A percentile compares a stretch with the other conserved stretches of the same genome.
These are phyloP conservation scores for Leptographium lundbergii DNA, from an alignment of 2,329 filamentous ascomycete species.

Conservation along the genomic window DNA sequence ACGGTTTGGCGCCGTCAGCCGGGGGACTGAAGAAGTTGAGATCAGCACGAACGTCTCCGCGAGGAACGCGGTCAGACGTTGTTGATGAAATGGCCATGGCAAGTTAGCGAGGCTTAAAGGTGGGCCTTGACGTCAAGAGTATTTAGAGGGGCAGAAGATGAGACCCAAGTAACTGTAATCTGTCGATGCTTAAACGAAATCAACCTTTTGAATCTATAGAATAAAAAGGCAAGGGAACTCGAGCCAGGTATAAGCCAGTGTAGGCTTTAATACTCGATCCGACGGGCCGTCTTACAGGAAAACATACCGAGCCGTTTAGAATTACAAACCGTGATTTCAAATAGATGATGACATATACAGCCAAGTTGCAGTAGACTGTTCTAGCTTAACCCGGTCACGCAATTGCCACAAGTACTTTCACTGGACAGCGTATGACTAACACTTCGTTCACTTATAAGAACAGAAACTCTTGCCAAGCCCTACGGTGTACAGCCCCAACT, in stretches of 20 bases:
- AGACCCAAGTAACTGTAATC: not conserved
- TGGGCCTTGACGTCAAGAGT: not conserved
- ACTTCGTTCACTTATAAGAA: not conserved
- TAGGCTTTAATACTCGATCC: not conserved
- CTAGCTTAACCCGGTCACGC: not conserved
- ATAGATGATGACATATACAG: not conserved
- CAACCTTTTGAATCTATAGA: not conserved
- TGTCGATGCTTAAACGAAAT: not conserved
- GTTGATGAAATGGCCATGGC: not conserved
- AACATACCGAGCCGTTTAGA: not conserved
- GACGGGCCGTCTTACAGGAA: not conserved
- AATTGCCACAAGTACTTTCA: not conserved
- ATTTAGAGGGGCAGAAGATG: not conserved
- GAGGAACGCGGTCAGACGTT: conserved; percentile 24
- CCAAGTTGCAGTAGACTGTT: not conserved
- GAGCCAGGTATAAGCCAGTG: not conserved
- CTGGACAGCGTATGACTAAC: not conserved
- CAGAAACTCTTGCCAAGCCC: not conserved
- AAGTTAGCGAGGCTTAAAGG: not conserved
- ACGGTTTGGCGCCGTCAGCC: conserved; percentile 44
- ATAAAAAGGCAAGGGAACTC: not conserved
- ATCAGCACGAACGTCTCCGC: conserved; percentile 48
- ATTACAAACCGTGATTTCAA: not conserved
- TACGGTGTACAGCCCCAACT: not conserved
- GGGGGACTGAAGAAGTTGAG: conserved; percentile 56